Conservation (phyloP, 176 grass and related monocot genomes). For the Triticum aestivum region IWGSC_CS_RefSeq_v2.1 NC_057801.1:524704332-524704831, state of each 20-base stretch:
- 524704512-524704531: neutral
- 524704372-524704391: neutral
- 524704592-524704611: neutral
- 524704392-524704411: neutral
- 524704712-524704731: neutral
- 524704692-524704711: neutral
- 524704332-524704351: conserved; percentile 70
- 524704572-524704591: neutral
- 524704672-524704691: neutral
- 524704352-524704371: neutral
- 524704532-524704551: neutral
- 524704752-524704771: neutral
- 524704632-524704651: neutral
- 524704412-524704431: neutral
- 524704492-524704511: neutral
- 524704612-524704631: neutral
- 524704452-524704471: neutral
- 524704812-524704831: neutral
- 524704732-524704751: neutral
- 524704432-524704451: no score
- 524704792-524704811: neutral
- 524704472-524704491: neutral
- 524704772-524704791: conserved; percentile 3
- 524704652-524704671: neutral
- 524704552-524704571: neutral